Percentiles rank a stretch among this genome's conserved stretches.
Conservation (phyloP, 192 early-diverging fungal genomes). For the Coemansia aciculifera region DNA sequence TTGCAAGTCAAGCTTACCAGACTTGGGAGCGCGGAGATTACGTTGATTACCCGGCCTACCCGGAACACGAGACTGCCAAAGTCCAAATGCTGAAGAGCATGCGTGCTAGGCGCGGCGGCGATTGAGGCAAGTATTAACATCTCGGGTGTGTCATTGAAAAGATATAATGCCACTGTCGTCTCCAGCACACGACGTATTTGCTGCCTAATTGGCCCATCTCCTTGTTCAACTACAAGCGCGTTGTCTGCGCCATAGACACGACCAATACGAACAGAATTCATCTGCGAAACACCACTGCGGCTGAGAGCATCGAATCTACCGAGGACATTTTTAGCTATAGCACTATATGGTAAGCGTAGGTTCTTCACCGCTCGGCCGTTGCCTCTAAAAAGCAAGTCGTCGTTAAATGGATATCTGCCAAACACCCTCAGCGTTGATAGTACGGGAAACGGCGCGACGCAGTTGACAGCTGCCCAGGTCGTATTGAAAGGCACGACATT, state of each 20-base stretch:
- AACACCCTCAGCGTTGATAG: not conserved
- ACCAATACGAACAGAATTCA: no score
- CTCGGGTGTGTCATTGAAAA: no score
- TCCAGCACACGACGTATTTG: not conserved
- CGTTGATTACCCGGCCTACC: no score
- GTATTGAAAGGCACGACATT: not conserved
- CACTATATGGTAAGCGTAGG: not conserved
- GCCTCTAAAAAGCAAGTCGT: not conserved
- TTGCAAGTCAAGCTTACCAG: no score
- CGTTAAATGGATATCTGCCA: not conserved
- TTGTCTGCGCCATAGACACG: not conserved
- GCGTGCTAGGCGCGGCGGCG: no score
- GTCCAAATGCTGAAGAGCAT: no score
- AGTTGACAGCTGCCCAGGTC: not conserved
- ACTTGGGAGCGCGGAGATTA: no score
- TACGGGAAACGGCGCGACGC: not conserved
- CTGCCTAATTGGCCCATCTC: not conserved
- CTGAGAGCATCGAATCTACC: not conserved
- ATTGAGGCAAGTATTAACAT: no score
- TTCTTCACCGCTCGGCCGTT: not conserved
- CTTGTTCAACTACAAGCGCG: not conserved
- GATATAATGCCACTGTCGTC: no score
- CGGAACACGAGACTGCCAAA: no score
- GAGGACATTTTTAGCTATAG: not conserved
- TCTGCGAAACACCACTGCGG: no score